Conservation (phyloP, 768 basidiomycete species). For the Chalciporus piperatus region DNA sequence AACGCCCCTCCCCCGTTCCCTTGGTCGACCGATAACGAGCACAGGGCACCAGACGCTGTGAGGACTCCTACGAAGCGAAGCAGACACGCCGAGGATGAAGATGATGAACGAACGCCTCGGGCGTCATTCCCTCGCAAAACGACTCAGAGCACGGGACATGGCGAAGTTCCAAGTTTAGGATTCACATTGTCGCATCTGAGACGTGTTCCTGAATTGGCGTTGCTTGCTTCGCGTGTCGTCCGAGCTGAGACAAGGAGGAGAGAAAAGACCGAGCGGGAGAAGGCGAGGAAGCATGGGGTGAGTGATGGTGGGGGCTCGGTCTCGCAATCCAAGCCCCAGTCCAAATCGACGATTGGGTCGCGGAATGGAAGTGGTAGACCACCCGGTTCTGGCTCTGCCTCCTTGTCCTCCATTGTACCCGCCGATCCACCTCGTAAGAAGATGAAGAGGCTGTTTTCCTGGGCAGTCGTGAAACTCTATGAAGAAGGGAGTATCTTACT, state of each 20-base stretch:
- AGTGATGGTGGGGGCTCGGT: no score
- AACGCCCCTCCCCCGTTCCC: conserved; percentile 33
- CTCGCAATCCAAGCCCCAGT: no score
- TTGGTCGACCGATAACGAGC: background rate
- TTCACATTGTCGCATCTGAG: conserved; percentile 75
- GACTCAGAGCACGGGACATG: background rate
- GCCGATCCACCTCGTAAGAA: conserved; percentile 36
- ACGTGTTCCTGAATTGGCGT: conserved; percentile 68
- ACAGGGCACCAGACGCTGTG: background rate
- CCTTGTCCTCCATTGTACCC: background rate
- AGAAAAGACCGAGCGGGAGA: conserved; percentile 45
- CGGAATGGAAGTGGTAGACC: background rate
- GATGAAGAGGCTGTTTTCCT: conserved; percentile 67
- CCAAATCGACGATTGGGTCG: background rate
- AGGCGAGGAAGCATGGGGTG: conserved; percentile 15
- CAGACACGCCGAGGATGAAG: conserved; percentile 6
- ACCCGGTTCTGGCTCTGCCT: background rate
- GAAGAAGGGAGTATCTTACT: conserved; percentile 73
- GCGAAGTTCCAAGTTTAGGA: conserved; percentile 31
- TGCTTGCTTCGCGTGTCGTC: conserved; percentile 64
- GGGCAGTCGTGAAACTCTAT: conserved; percentile 60
- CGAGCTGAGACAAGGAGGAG: conserved; percentile 56
- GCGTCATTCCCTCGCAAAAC: background rate
- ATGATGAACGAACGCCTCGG: conserved; percentile 13
- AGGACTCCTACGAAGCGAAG: conserved; percentile 35